Conservation (phyloP, 805 yeast genomes). For the Schizosaccharomyces lindneri region DNA sequence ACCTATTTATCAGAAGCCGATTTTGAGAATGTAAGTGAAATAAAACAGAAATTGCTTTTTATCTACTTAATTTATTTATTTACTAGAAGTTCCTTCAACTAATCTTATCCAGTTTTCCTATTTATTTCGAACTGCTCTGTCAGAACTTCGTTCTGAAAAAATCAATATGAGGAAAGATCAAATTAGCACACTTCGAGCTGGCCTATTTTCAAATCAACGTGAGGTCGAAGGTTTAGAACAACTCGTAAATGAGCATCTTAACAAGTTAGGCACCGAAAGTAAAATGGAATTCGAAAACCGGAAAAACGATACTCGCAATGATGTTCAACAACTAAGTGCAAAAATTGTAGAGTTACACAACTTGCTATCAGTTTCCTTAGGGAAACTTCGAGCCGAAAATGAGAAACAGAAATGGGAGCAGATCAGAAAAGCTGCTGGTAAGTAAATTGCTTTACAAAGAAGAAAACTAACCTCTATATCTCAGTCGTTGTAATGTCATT, state of each 20-base stretch:
- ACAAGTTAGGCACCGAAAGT: background rate
- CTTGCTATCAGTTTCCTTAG: background rate
- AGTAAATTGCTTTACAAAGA: background rate
- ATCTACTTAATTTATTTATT: no score
- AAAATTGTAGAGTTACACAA: background rate
- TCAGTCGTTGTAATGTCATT: background rate
- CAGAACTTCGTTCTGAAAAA: slow-evolving; percentile 1
- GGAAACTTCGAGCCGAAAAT: background rate
- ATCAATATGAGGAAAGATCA: background rate
- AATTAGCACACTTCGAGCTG: background rate
- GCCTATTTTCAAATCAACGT: background rate
- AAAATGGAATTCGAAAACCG: background rate
- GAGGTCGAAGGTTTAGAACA: background rate
- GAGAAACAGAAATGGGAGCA: slow-evolving; percentile 1
- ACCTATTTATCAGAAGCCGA: background rate
- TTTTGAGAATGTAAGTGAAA: background rate
- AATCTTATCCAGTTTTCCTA: background rate
- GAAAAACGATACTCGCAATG: background rate
- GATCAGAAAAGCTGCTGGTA: background rate
- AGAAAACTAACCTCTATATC: background rate
- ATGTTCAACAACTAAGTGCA: background rate
- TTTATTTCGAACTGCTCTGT: background rate
- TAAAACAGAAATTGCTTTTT: background rate
- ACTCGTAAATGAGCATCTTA: background rate
- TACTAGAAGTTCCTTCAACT: no score